These are phyloP conservation scores for Alternaria sp. DNA, from an alignment of 2,329 filamentous ascomycete species.

Conservation along the genomic window DNA sequence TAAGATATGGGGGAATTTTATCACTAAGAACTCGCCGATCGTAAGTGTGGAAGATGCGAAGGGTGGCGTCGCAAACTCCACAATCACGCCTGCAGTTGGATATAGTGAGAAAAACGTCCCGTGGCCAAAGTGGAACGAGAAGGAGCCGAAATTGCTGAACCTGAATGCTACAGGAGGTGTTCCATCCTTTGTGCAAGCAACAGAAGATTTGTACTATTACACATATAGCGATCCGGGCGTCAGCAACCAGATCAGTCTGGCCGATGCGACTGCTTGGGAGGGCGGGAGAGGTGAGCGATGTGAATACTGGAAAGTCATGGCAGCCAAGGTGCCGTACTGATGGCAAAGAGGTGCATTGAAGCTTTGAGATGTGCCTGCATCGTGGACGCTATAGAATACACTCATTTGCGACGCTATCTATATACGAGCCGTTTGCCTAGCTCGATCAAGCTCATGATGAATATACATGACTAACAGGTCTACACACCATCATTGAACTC, in stretches of 20 bases:
- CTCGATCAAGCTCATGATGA: background rate
- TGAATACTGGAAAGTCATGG: slow-evolving; percentile 42
- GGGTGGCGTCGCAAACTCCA: slow-evolving; percentile 34
- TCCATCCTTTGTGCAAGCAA: slow-evolving; percentile 24
- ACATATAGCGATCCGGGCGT: slow-evolving; percentile 44
- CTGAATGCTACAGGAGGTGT: slow-evolving; percentile 45
- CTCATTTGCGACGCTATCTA: background rate
- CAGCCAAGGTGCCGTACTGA: slow-evolving; percentile 36
- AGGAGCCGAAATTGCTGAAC: slow-evolving; percentile 32
- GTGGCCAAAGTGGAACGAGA: slow-evolving; percentile 40
- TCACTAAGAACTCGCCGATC: slow-evolving; percentile 36
- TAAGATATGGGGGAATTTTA: slow-evolving; percentile 47
- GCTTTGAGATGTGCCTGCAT: background rate
- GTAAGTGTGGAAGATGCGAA: slow-evolving; percentile 42
- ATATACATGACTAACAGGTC: background rate
- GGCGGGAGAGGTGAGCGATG: slow-evolving; percentile 44
- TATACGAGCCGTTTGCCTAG: background rate
- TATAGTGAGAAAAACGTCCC: slow-evolving; percentile 27
- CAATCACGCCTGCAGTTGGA: slow-evolving; percentile 26
- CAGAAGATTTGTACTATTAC: slow-evolving; percentile 39
- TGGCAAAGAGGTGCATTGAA: slow-evolving; percentile 7
- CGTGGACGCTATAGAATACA: background rate
- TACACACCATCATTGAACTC: slow-evolving; percentile 41
- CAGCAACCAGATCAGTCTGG: slow-evolving; percentile 39
- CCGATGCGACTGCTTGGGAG: slow-evolving; percentile 42